Percentiles rank a stretch among this genome's conserved stretches.
Conservation (phyloP, 164 flowering plant species). For the Magnolia changhungtana region DNA sequence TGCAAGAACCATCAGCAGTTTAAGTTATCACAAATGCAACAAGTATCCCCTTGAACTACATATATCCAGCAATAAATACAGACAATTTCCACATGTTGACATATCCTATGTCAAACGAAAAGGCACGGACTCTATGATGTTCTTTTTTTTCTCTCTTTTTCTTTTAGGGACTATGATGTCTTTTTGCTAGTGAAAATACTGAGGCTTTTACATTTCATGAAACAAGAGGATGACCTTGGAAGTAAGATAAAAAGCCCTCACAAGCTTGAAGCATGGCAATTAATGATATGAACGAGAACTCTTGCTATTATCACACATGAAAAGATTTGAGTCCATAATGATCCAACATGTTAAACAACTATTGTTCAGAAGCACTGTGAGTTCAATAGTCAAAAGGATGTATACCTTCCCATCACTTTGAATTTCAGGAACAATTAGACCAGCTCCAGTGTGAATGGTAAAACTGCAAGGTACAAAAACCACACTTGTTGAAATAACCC, state of each 20-base stretch:
- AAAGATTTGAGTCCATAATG: background rate
- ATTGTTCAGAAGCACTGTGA: background rate
- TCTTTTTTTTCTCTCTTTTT: no score
- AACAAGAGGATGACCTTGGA: no score
- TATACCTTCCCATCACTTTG: conserved; percentile 83
- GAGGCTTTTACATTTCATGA: no score
- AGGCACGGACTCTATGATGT: no score
- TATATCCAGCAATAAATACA: background rate
- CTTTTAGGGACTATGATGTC: no score
- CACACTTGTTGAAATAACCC: conserved; percentile 3
- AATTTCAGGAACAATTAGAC: conserved; percentile 87
- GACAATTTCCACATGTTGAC: background rate
- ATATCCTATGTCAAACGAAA: background rate
- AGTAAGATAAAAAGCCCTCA: no score
- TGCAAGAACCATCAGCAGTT: no score
- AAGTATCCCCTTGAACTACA: background rate
- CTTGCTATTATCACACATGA: no score
- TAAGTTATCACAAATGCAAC: no score
- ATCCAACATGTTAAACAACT: background rate
- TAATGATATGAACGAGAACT: no score
- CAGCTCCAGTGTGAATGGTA: conserved; percentile 93
- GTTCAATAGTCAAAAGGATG: background rate
- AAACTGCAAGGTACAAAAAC: conserved; percentile 49
- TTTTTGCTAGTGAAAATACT: no score
- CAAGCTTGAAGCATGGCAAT: no score